Percentiles rank a stretch among this genome's conserved stretches.
Conservation (phyloP, 2,329 filamentous ascomycete species). For the Cadophora gregata region DNA sequence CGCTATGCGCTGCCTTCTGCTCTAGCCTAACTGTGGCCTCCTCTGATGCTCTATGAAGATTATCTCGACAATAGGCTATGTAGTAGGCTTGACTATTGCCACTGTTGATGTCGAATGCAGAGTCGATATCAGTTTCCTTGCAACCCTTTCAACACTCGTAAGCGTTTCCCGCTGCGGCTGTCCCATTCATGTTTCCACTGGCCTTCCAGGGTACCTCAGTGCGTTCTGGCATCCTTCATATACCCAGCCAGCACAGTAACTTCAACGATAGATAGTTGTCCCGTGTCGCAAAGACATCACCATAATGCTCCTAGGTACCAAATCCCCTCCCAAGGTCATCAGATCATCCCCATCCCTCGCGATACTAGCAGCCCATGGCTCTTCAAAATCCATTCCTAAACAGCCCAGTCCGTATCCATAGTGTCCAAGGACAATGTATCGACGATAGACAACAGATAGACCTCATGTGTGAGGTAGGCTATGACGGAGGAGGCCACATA, state of each 20-base stretch:
- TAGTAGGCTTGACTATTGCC: constrained; percentile 47
- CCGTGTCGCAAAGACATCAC: not conserved
- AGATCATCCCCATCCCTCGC: not conserved
- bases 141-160: constrained; percentile 25
- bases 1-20: constrained; percentile 63
- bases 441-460: not conserved
- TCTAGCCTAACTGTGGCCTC: constrained; percentile 53
- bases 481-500: not conserved
- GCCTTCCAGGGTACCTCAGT: constrained; percentile 5
- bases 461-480: not conserved
- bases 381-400: not conserved
- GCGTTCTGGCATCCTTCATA: not conserved
- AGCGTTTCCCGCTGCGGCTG: constrained; percentile 4
- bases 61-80: constrained; percentile 72
- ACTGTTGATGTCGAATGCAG: constrained; percentile 44
- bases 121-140: constrained; percentile 35
- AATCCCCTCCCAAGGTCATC: not conserved
- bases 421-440: not conserved
- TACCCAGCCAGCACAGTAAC: not conserved
- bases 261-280: not conserved
- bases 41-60: constrained; percentile 67
- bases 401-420: not conserved
- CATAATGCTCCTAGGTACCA: not conserved
- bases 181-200: constrained; percentile 9
- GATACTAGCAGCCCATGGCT: not conserved